Conservation (phyloP, 2,329 filamentous ascomycete species). For the Cladosporium sp. region DNA sequence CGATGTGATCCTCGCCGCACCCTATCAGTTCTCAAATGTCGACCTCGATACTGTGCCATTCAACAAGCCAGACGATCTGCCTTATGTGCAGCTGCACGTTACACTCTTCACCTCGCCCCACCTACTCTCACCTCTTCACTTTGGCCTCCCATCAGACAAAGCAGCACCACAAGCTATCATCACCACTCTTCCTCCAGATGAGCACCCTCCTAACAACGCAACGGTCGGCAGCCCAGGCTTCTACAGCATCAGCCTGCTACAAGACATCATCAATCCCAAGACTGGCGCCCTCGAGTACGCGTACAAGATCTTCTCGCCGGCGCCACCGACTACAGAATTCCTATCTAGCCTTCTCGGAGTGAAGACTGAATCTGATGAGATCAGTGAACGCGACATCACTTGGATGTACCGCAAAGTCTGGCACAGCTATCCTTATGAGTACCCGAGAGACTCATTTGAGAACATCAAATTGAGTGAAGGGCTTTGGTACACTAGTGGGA, state of each 20-base stretch:
- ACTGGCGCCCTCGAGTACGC: slow-evolving; percentile 46
- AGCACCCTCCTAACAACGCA: slow-evolving; percentile 46
- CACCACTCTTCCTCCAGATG: slow-evolving; percentile 68
- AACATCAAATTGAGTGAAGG: slow-evolving; percentile 65
- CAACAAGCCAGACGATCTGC: slow-evolving; percentile 67
- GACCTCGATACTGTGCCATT: slow-evolving; percentile 39
- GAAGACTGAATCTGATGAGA: slow-evolving; percentile 22
- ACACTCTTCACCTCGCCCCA: slow-evolving; percentile 80
- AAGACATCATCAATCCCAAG: slow-evolving; percentile 53
- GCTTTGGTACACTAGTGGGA: slow-evolving; percentile 64
- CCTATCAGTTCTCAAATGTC: slow-evolving; percentile 76
- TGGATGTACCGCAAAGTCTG: slow-evolving; percentile 78
- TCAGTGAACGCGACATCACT: slow-evolving; percentile 50
- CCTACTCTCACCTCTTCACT: slow-evolving; percentile 66
- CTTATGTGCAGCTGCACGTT: slow-evolving; percentile 82
- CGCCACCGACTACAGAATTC: slow-evolving; percentile 44
- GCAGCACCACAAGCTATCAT: slow-evolving; percentile 70
- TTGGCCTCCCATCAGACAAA: slow-evolving; percentile 58
- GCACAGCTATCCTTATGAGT: slow-evolving; percentile 78
- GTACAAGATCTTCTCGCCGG: slow-evolving; percentile 64
- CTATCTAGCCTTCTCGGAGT: slow-evolving; percentile 48
- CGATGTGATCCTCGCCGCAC: slow-evolving; percentile 71
- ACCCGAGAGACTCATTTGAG: slow-evolving; percentile 84
- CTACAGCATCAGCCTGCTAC: slow-evolving; percentile 77
- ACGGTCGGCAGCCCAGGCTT: slow-evolving; percentile 73